phyloP scores from a whole-genome alignment of 2,329 filamentous ascomycete genomes.

The Macrophomina tecta region DNA sequence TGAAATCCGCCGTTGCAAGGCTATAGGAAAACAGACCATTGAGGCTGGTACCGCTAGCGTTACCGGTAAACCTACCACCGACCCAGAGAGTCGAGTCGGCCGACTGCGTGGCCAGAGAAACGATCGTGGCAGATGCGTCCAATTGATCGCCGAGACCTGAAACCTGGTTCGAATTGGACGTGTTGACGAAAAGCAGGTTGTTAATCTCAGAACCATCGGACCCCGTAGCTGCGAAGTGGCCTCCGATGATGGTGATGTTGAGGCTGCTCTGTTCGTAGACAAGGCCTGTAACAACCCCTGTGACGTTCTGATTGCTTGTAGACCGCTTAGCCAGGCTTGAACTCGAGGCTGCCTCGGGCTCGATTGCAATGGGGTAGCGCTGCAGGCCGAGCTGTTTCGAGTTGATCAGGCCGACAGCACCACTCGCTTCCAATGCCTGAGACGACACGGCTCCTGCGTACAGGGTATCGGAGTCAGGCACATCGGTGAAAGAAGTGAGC shows the following conservation, averaged over 20 bases:
- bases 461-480: slow-evolving; percentile 68
- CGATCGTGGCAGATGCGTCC: slow-evolving; percentile 74
- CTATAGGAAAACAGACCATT: slow-evolving; percentile 83
- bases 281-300: slow-evolving; percentile 76
- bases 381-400: slow-evolving; percentile 40
- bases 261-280: slow-evolving; percentile 74
- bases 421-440: slow-evolving; percentile 73
- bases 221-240: slow-evolving; percentile 77
- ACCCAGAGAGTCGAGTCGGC: slow-evolving; percentile 73
- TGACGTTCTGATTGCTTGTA: slow-evolving; percentile 52
- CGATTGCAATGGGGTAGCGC: slow-evolving; percentile 62
- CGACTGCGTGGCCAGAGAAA: slow-evolving; percentile 68
- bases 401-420: slow-evolving; percentile 69
- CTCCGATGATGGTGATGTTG: slow-evolving; percentile 87
- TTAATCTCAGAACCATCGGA: slow-evolving; percentile 73
- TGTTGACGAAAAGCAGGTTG: slow-evolving; percentile 84
- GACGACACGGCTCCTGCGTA: slow-evolving; percentile 86
- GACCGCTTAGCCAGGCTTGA: slow-evolving; percentile 48
- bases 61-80: slow-evolving; percentile 80
- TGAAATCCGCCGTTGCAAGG: slow-evolving; percentile 67
- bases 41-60: slow-evolving; percentile 65
- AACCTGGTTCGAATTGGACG: slow-evolving; percentile 68
- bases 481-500: slow-evolving; percentile 72
- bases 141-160: slow-evolving; percentile 73
- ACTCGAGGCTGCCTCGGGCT: slow-evolving; percentile 39